Evolutionary conservation across 805 yeast genomes (phyloP).

Genomic region (Candida verbasci): DNA sequence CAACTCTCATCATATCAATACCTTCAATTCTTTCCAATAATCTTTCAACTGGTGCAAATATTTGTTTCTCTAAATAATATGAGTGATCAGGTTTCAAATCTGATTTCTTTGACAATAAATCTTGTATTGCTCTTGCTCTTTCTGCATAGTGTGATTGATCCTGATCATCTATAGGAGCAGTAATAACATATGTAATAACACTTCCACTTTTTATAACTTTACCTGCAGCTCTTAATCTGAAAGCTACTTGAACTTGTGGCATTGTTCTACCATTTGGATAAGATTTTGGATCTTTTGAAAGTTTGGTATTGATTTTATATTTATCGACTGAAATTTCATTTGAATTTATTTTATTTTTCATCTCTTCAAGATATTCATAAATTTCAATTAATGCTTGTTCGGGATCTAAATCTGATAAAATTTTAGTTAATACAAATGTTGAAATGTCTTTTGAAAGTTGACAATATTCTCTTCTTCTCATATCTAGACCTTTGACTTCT

Average conservation of each 20-base stretch:
- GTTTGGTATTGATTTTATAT: constrained; percentile 76
- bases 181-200: constrained; percentile 82
- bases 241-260: constrained; percentile 91
- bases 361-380: constrained; percentile 64
- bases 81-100: constrained; percentile 65
- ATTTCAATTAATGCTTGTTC: constrained; percentile 70
- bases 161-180: constrained; percentile 38
- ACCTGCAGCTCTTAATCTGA: constrained; percentile 75
- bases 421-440: constrained; percentile 62
- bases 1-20: constrained; percentile 73
- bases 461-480: constrained; percentile 95
- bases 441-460: constrained; percentile 89
- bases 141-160: constrained; percentile 51
- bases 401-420: constrained; percentile 70
- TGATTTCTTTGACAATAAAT: constrained; percentile 51
- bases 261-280: constrained; percentile 77
- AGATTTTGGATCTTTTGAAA: constrained; percentile 82
- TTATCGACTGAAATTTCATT: constrained; percentile 63
- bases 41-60: constrained; percentile 87
- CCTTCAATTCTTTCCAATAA: constrained; percentile 83
- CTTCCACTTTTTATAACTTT: constrained; percentile 84
- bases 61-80: constrained; percentile 82
- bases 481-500: constrained; percentile 95
- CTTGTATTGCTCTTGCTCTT: constrained; percentile 79
- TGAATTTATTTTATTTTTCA: constrained; percentile 52